Percentiles rank a stretch among this genome's conserved stretches.
phyloP scores from a whole-genome alignment of 2,329 filamentous ascomycete genomes.

The Penicillium sp. region DNA sequence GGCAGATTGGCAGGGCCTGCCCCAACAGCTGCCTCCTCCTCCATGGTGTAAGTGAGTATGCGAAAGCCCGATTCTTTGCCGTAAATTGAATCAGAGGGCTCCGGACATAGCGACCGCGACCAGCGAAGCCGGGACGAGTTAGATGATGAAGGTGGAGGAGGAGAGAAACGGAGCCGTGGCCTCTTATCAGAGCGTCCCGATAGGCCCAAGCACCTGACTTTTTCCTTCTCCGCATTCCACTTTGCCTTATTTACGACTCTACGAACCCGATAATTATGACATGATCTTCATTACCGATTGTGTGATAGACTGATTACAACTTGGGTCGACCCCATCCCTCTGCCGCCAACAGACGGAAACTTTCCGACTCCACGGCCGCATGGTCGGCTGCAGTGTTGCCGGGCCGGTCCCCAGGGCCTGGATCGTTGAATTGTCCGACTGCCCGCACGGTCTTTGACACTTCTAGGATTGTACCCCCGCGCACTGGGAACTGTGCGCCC shows the following conservation, averaged over 20 bases:
- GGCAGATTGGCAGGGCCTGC: constrained; percentile 24
- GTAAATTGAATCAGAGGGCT: constrained; percentile 13
- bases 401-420: constrained; percentile 48
- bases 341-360: constrained; percentile 49
- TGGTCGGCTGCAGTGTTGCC: constrained; percentile 50
- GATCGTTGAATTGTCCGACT: constrained; percentile 54
- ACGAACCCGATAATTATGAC: constrained; percentile 1
- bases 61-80: constrained; percentile 10
- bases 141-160: constrained; percentile 9
- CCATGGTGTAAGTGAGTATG: constrained; percentile 25
- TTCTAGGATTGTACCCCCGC: constrained; percentile 56
- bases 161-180: constrained; percentile 13
- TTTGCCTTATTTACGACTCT: not conserved
- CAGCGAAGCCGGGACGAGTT: constrained; percentile 19
- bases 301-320: constrained; percentile 15
- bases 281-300: constrained; percentile 5
- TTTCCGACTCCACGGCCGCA: constrained; percentile 45
- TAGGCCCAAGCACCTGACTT: constrained; percentile 15
- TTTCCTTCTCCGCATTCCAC: constrained; percentile 8
- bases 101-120: constrained; percentile 29
- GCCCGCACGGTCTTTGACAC: constrained; percentile 54
- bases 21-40: constrained; percentile 33
- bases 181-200: constrained; percentile 16
- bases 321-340: constrained; percentile 50
- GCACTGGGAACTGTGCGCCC: constrained; percentile 35